These are phyloP conservation scores for Rhodotorula paludigena DNA, from an alignment of 768 basidiomycete genomes.

Conservation along the genomic window DNA sequence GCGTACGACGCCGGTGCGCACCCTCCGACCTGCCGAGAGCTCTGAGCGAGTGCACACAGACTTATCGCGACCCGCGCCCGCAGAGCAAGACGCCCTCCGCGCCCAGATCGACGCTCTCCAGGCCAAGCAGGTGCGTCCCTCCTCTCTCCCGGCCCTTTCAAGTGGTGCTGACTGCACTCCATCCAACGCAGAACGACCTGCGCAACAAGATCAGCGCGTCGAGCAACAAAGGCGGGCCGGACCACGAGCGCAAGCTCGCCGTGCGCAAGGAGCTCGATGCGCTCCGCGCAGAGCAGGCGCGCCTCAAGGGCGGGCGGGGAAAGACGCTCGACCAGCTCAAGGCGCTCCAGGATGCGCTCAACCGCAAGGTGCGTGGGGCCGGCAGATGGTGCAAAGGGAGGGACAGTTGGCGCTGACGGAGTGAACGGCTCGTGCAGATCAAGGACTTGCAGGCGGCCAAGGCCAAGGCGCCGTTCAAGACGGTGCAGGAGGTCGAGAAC, in stretches of 20 bases:
- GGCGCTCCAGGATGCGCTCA: slow-evolving; percentile 65
- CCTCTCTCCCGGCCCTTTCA: not conserved
- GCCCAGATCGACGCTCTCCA: slow-evolving; percentile 78
- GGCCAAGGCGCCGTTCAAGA: slow-evolving; percentile 72
- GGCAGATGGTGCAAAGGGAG: too few species aligned
- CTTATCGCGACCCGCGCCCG: too few species aligned
- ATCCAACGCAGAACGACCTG: slow-evolving; percentile 56
- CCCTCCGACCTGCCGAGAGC: too few species aligned
- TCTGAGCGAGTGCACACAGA: too few species aligned
- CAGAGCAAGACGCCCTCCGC: slow-evolving; percentile 66
- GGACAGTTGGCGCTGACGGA: not conserved
- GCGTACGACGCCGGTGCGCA: slow-evolving; percentile 13
- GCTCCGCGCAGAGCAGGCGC: slow-evolving; percentile 72
- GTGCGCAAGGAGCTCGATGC: slow-evolving; percentile 76
- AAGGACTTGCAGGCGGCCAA: slow-evolving; percentile 80
- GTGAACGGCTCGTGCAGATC: slow-evolving; percentile 52
- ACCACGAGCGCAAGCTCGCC: slow-evolving; percentile 64
- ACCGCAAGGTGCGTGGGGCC: slow-evolving; percentile 63
- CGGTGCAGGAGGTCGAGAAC: slow-evolving; percentile 75
- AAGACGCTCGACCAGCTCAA: slow-evolving; percentile 77
- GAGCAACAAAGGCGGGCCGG: slow-evolving; percentile 55
- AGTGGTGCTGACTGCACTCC: not conserved
- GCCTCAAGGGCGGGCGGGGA: slow-evolving; percentile 62
- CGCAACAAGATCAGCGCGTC: slow-evolving; percentile 69
- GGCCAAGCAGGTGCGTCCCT: slow-evolving; percentile 65